Evolutionary conservation across 306 rosid genomes (phyloP).

Genomic region (Chamaecrista fasciculata): DNA sequence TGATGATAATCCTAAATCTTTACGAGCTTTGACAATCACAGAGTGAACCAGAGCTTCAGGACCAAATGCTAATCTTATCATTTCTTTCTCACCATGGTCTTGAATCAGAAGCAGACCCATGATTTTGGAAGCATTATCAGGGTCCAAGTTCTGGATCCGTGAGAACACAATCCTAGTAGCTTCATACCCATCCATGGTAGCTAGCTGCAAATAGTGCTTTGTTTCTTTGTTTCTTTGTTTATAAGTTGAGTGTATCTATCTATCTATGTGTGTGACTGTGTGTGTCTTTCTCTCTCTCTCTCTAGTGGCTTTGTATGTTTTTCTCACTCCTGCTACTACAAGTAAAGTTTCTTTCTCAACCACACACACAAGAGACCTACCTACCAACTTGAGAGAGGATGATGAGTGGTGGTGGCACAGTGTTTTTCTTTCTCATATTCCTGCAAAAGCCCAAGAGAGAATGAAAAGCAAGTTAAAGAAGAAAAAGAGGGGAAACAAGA

Average conservation of each 20-base stretch:
- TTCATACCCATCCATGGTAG: slow-evolving; percentile 86
- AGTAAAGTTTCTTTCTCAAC: slow-evolving; percentile 81
- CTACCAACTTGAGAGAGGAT: slow-evolving; percentile 55
- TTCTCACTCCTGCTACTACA: slow-evolving; percentile 34
- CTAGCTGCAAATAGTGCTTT: slow-evolving; percentile 11
- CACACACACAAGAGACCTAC: slow-evolving; percentile 56
- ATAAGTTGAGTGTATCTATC: slow-evolving; percentile 13
- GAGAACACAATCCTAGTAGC: slow-evolving; percentile 88
- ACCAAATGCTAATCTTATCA: slow-evolving; percentile 94
- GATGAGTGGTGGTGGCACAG: slow-evolving; percentile 37
- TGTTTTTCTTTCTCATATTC: slow-evolving; percentile 58
- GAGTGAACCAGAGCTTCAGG: slow-evolving; percentile 90
- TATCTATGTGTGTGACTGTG: background rate
- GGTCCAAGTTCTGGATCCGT: slow-evolving; percentile 90
- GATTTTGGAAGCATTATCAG: slow-evolving; percentile 97
- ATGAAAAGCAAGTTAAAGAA: slow-evolving; percentile 45
- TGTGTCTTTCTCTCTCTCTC: background rate
- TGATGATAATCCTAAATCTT: slow-evolving; percentile 65
- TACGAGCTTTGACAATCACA: slow-evolving; percentile 70
- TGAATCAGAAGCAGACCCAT: slow-evolving; percentile 94
- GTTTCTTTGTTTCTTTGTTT: background rate
- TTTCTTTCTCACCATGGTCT: slow-evolving; percentile 96
- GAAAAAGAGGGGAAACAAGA: slow-evolving; percentile 28
- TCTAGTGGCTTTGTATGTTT: slow-evolving; percentile 5
- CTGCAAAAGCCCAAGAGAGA: slow-evolving; percentile 80